Percentiles rank a stretch among this genome's conserved stretches.
Conservation (phyloP, 768 basidiomycete species). For the Leccinum uliginosum region DNA sequence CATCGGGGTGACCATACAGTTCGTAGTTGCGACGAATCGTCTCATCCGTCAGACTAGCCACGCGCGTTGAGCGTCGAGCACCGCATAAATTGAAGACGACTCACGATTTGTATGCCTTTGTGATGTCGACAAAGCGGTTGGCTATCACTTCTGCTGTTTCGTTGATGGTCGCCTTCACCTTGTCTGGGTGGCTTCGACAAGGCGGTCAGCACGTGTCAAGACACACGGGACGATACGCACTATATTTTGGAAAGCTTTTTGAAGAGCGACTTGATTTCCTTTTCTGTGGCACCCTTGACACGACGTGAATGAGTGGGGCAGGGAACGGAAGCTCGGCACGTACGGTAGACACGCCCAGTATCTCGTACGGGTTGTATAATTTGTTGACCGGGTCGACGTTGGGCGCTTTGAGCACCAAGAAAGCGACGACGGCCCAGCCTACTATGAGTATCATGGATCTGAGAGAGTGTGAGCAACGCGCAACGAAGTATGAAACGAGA, state of each 20-base stretch:
- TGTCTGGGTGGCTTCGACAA: constrained; percentile 84
- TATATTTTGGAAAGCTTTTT: constrained; percentile 87
- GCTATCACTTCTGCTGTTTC: constrained; percentile 85
- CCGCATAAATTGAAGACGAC: neutral
- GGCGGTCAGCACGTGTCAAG: neutral
- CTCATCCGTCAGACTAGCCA: constrained; percentile 78
- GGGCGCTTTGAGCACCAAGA: constrained; percentile 62
- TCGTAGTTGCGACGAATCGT: constrained; percentile 87
- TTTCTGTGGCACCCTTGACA: constrained; percentile 62
- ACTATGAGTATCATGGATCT: constrained; percentile 58
- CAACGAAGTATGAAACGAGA: neutral
- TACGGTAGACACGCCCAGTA: constrained; percentile 71
- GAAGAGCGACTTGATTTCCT: constrained; percentile 94
- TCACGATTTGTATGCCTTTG: constrained; percentile 96
- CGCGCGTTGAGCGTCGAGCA: neutral
- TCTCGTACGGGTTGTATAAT: constrained; percentile 92
- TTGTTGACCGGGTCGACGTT: constrained; percentile 53
- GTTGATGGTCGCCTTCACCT: constrained; percentile 78
- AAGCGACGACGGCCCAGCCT: constrained; percentile 74
- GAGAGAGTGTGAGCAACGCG: neutral
- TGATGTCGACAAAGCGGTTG: constrained; percentile 83
- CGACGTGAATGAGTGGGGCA: neutral
- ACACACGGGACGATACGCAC: constrained; percentile 37
- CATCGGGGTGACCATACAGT: constrained; percentile 91
- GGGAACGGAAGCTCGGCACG: neutral